phyloP scores from a whole-genome alignment of 495 filamentous ascomycete genomes.

The Darksidea phi region DNA sequence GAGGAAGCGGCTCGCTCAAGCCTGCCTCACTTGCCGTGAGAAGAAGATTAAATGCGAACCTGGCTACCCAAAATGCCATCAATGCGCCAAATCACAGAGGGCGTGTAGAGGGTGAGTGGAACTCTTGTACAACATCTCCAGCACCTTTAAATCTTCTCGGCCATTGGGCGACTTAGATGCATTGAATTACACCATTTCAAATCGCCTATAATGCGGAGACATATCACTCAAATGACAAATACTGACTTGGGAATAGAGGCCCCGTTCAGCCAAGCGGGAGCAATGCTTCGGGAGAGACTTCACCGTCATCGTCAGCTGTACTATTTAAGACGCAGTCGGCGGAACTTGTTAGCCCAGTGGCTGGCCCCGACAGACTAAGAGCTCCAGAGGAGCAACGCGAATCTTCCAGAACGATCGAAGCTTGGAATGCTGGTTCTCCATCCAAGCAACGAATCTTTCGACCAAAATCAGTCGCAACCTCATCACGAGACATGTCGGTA shows the following conservation, averaged over 20 bases:
- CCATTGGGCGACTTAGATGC: conserved; percentile 19
- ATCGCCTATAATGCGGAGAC: conserved; percentile 23
- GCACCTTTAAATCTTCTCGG: background rate
- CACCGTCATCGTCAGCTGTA: conserved; percentile 24
- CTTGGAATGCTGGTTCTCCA: conserved; percentile 22
- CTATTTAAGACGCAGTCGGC: conserved; percentile 33
- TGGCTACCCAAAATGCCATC: conserved; percentile 77
- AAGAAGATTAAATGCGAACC: conserved; percentile 98
- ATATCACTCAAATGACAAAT: conserved; percentile 31
- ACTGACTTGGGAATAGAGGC: conserved; percentile 27
- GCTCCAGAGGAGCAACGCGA: conserved; percentile 28
- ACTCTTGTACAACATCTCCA: conserved; percentile 13
- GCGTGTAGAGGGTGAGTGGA: conserved; percentile 79
- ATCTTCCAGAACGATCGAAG: conserved; percentile 26
- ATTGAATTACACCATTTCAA: conserved; percentile 27
- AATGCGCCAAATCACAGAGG: conserved; percentile 85
- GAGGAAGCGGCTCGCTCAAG: conserved; percentile 82
- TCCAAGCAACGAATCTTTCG: conserved; percentile 27
- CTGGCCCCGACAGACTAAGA: conserved; percentile 26
- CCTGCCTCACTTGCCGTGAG: conserved; percentile 85
- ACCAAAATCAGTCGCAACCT: conserved; percentile 21
- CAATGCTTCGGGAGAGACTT: conserved; percentile 33
- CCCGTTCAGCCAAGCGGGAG: conserved; percentile 28
- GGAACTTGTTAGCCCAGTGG: conserved; percentile 31
- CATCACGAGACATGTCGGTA: conserved; percentile 43